Conservation (phyloP, 371 early-diverging fungal species). For the Parasitella parasitica region DNA sequence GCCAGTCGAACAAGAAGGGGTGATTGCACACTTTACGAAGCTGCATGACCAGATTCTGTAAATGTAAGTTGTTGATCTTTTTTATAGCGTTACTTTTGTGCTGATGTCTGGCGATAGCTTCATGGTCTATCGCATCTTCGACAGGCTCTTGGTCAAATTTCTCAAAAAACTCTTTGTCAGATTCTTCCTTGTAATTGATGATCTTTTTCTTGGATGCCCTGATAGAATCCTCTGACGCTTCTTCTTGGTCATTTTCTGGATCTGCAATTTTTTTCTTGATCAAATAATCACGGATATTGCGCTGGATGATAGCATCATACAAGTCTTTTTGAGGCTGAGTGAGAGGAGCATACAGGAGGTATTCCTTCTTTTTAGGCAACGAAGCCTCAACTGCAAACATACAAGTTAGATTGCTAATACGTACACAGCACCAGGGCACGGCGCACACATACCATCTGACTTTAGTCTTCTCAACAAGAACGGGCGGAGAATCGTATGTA, state of each 20-base stretch:
- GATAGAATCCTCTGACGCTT: conserved; percentile 2
- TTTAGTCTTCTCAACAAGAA: conserved; percentile 95
- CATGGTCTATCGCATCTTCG: neutral
- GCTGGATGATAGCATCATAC: conserved; percentile 81
- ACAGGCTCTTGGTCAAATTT: conserved; percentile 37
- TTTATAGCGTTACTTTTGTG: conserved; percentile 27
- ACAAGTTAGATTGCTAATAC: too few relatives aligned
- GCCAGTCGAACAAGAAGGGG: conserved; percentile 89
- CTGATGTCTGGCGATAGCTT: conserved; percentile 4
- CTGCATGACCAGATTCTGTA: conserved; percentile 91
- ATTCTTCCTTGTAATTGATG: conserved; percentile 46
- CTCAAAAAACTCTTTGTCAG: conserved; percentile 45
- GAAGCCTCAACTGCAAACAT: conserved; percentile 84
- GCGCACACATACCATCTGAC: conserved; percentile 79
- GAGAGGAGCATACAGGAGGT: conserved; percentile 82
- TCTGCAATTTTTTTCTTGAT: conserved; percentile 49
- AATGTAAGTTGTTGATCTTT: conserved; percentile 54
- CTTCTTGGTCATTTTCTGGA: conserved; percentile 27
- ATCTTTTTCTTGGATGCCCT: conserved; percentile 18
- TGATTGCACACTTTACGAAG: conserved; percentile 95
- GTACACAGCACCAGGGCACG: too few relatives aligned
- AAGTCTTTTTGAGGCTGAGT: conserved; percentile 78
- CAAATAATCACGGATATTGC: conserved; percentile 72
- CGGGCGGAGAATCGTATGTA: conserved; percentile 90
- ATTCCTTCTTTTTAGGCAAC: conserved; percentile 91